A percentile compares a stretch with the other conserved stretches of the same genome.
These are phyloP conservation scores for Fallopia convolvulus DNA, from an alignment of 148 eudicot species.

Conservation along the genomic window DNA sequence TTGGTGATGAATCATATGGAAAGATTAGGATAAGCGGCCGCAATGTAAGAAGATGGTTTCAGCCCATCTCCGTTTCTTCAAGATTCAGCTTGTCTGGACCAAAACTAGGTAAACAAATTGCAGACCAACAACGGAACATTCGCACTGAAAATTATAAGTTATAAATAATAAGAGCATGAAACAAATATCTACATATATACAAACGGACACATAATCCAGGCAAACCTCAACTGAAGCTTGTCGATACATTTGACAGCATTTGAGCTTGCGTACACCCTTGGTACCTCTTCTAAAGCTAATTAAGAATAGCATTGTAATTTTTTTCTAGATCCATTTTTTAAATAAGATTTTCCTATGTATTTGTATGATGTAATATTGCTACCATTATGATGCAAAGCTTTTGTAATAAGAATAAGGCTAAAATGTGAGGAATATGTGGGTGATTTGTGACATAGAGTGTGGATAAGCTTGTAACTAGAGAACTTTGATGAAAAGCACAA, in stretches of 20 bases:
- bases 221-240: background rate
- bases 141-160: slow-evolving; percentile 40
- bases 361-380: too few species aligned
- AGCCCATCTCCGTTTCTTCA: slow-evolving; percentile 46
- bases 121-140: slow-evolving; percentile 66
- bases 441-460: too few species aligned
- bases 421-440: too few species aligned
- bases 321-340: too few species aligned
- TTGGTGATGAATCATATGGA: slow-evolving; percentile 76
- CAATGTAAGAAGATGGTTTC: slow-evolving; percentile 67
- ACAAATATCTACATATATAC: too few species aligned
- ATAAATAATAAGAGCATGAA: background rate
- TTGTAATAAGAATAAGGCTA: too few species aligned
- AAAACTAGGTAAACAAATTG: slow-evolving; percentile 50
- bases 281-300: background rate
- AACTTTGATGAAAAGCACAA: too few species aligned
- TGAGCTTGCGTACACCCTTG: background rate
- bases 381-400: too few species aligned
- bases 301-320: background rate
- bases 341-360: too few species aligned
- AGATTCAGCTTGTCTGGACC: slow-evolving; percentile 40
- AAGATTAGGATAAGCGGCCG: slow-evolving; percentile 72
- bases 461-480: too few species aligned
- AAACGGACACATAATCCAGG: background rate
- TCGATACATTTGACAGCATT: background rate